Evolutionary conservation across 208 protist genomes (phyloP).

Genomic region (Tritrichomonas foetus): DNA sequence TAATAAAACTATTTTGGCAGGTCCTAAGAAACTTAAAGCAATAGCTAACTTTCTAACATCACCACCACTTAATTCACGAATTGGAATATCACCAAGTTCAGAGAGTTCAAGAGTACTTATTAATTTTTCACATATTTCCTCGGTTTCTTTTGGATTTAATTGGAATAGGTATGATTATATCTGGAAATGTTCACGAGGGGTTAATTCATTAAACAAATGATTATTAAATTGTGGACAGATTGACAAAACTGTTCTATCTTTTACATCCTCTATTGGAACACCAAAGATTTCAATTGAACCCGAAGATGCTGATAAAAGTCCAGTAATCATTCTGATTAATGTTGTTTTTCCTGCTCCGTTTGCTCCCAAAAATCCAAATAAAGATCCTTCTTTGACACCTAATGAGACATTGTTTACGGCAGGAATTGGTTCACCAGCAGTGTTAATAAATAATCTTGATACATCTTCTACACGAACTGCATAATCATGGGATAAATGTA

Average conservation of each 20-base stretch:
- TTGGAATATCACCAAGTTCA: neutral
- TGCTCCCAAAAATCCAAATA: conserved; percentile 40
- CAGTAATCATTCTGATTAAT: conserved; percentile 36
- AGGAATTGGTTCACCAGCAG: neutral
- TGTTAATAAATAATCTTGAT: neutral
- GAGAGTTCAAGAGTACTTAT: neutral
- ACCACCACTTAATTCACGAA: neutral
- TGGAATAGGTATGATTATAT: neutral
- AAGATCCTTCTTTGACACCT: neutral
- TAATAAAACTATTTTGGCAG: neutral
- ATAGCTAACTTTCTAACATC: neutral
- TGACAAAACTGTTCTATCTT: neutral
- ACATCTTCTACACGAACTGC: neutral
- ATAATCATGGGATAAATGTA: neutral
- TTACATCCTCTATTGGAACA: neutral
- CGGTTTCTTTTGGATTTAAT: neutral
- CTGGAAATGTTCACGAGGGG: neutral
- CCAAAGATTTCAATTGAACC: conserved; percentile 25
- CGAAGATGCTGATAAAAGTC: neutral
- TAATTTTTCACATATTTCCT: neutral
- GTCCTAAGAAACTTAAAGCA: neutral
- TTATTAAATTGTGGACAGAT: conserved; percentile 30
- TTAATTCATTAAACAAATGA: neutral
- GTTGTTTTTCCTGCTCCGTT: conserved; percentile 50
- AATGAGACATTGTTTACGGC: neutral